These are phyloP conservation scores for Zasmidium cellare DNA, from an alignment of 2,329 filamentous ascomycete genomes.

Conservation along the genomic window DNA sequence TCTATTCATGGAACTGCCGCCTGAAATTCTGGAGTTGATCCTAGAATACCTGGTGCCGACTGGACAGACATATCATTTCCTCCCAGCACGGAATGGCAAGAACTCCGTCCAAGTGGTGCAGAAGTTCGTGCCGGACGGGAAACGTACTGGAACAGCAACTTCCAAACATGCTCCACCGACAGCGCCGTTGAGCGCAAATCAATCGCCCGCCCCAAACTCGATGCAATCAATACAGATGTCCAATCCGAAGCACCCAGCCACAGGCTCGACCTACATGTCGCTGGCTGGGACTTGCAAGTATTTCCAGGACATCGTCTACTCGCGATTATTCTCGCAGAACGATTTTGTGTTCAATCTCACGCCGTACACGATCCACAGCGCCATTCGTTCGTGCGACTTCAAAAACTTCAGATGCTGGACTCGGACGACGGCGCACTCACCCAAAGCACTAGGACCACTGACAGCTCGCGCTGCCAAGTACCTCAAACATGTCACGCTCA, in stretches of 20 bases:
- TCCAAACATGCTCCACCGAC: neutral
- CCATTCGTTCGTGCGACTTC: neutral
- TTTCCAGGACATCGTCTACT: slow-evolving; percentile 4
- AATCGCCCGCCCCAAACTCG: neutral
- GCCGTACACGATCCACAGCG: neutral
- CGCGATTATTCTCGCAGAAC: slow-evolving; percentile 1
- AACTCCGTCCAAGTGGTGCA: slow-evolving; percentile 2
- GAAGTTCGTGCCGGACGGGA: slow-evolving; percentile 1
- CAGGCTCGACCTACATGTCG: neutral
- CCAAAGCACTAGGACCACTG: slow-evolving; percentile 2
- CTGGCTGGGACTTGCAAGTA: slow-evolving; percentile 2
- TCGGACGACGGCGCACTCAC: neutral
- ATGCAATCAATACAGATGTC: neutral
- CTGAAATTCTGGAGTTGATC: slow-evolving; percentile 8
- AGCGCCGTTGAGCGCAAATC: neutral
- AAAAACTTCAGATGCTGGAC: slow-evolving; percentile 5
- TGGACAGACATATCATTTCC: slow-evolving; percentile 10
- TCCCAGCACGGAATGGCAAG: neutral
- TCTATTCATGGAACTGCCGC: slow-evolving; percentile 7
- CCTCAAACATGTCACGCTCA: slow-evolving; percentile 4
- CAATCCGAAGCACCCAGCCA: neutral
- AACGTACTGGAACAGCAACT: neutral
- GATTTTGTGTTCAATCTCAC: slow-evolving; percentile 10
- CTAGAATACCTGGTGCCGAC: slow-evolving; percentile 5
- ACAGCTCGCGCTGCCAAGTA: slow-evolving; percentile 6